A percentile compares a stretch with the other conserved stretches of the same genome.
Conservation (phyloP, 768 basidiomycete species). For the Stropharia rugosoannulata region DNA sequence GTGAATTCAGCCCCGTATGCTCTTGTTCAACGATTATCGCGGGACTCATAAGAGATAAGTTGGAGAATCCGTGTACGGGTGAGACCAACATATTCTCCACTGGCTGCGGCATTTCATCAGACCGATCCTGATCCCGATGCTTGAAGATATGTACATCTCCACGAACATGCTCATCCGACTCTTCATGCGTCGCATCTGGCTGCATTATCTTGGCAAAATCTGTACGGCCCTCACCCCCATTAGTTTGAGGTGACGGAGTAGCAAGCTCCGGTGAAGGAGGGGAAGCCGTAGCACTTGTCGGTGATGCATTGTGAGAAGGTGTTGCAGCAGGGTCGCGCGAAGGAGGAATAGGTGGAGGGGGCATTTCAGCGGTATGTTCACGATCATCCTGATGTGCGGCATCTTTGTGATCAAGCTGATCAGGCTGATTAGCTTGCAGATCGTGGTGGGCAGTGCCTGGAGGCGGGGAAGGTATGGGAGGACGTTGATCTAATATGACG, state of each 20-base stretch:
- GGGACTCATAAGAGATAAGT: slow-evolving; percentile 13
- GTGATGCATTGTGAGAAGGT: slow-evolving; percentile 22
- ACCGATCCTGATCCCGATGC: neutral
- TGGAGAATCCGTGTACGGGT: slow-evolving; percentile 10
- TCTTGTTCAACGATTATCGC: neutral
- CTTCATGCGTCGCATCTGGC: neutral
- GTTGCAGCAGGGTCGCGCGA: slow-evolving; percentile 25
- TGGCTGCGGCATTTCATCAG: neutral
- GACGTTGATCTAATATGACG: neutral
- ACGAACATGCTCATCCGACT: neutral
- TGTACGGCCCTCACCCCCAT: neutral
- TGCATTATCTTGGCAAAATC: neutral
- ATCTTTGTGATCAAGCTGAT: neutral
- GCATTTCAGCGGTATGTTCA: slow-evolving; percentile 22
- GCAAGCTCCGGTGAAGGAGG: neutral
- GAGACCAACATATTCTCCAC: neutral
- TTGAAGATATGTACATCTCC: neutral
- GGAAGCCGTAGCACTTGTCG: slow-evolving; percentile 15
- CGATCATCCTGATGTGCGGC: neutral
- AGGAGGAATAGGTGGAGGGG: slow-evolving; percentile 51
- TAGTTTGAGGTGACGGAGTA: neutral
- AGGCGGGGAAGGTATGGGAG: neutral
- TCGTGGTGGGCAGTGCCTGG: neutral
- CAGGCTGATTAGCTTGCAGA: neutral
- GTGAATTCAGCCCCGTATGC: neutral